Evolutionary conservation across 164 flowering plant genomes (phyloP).

Genomic region (Liriodendron chinense): DNA sequence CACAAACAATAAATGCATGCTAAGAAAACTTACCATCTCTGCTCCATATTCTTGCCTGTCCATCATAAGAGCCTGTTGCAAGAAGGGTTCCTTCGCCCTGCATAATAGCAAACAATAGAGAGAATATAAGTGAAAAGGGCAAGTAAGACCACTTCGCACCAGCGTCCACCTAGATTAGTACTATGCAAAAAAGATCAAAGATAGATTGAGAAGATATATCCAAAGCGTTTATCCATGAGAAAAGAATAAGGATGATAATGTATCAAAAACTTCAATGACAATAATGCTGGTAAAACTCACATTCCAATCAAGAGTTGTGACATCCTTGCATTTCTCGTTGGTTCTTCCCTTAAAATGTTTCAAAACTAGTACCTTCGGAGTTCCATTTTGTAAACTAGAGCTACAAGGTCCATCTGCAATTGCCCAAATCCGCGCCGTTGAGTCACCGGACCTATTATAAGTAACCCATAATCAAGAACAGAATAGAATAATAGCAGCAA

Average conservation of each 20-base stretch:
- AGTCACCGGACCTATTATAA: conserved; percentile 80
- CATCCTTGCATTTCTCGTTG: conserved; percentile 89
- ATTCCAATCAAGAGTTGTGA: conserved; percentile 99
- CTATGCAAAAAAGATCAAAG: not conserved
- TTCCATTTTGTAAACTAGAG: conserved; percentile 44
- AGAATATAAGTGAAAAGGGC: not conserved
- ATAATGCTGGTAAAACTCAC: conserved; percentile 45
- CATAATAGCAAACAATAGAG: conserved; percentile 10
- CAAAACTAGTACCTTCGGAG: conserved; percentile 61
- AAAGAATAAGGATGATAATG: not conserved
- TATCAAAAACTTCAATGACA: not conserved
- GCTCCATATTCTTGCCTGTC: conserved; percentile 96
- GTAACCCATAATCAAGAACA: not conserved
- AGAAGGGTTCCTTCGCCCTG: conserved; percentile 94
- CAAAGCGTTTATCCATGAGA: no score
- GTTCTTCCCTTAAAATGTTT: conserved; percentile 85
- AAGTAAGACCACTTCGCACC: not conserved
- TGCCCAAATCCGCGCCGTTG: conserved; percentile 95
- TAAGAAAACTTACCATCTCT: conserved; percentile 58
- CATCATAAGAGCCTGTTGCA: conserved; percentile 99
- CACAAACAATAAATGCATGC: not conserved
- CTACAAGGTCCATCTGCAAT: conserved; percentile 60
- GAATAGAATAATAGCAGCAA: not conserved
- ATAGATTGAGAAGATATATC: no score
- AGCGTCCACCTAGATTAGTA: not conserved